Evolutionary conservation across 164 flowering plant species (phyloP), one percentile per base, ranked within the genome.

Genomic region (Dillenia turbinata): DNA sequence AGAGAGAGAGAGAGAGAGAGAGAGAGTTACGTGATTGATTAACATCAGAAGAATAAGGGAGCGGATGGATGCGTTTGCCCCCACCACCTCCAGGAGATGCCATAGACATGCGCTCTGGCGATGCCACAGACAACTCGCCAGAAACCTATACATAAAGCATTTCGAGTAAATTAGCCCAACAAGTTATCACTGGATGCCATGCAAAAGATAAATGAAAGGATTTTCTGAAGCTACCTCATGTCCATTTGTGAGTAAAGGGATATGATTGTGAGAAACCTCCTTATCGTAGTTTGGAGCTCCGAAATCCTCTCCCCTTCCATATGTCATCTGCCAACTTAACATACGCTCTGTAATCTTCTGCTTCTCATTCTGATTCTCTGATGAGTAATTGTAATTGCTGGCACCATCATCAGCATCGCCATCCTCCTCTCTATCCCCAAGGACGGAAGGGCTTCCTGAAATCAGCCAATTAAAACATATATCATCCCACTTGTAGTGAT

Each of bases 91-190:
- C 87, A 69, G 94, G 85, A 70, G 96, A 89, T 56, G 90, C 84
- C 89, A 86, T 81, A 40, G 92, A 86, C 61, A 82, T 71, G 8
- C 76, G 92, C 47, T 83, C 96, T 64, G 97, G 96, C 58, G 98
- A 92, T 66, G 95, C 91, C 56, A 85, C 86, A 62, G 98, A 86
- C 13, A 89, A 62, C 72, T 92, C 98, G 17, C 97, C 98, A 14
- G 96, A 92, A 54, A 84, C 85, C 97, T 90, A 67, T 14, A 56
- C 44, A 52, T 22, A 60, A 22, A 33, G 7, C 40, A 33, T 33
- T 33, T 33, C 40, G 6, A 33, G 7, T 33, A 33, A 33, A 33
- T 33, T 33, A 33, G 40, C 6, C 40, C 40, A 33, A 33, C 40
- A 33, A 33, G 40, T 33, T 33, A 33, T 33, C 40, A 33, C 6